Evolutionary conservation across 129 eudicot species (phyloP).

Genomic region (Tanacetum coccineum): DNA sequence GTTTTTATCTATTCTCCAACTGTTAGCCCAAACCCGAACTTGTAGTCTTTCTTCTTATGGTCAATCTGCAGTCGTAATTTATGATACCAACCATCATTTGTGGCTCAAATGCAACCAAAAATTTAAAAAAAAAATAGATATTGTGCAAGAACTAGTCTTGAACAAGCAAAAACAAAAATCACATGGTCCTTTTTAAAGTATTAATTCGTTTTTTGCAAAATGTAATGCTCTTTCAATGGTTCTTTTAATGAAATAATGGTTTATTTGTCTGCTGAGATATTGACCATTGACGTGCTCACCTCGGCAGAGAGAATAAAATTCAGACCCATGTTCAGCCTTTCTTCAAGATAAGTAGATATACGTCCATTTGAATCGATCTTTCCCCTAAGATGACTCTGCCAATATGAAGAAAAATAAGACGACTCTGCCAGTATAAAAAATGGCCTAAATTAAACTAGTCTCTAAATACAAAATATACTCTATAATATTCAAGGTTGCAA

Average conservation of each 20-base stretch:
- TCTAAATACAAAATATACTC: no score
- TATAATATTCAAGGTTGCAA: no score
- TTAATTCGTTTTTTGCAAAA: not conserved
- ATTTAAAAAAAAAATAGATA: no score
- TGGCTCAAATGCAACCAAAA: no score
- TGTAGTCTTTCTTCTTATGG: conserved; percentile 81
- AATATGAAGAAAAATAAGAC: not conserved
- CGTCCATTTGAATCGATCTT: conserved; percentile 88
- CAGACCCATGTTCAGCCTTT: conserved; percentile 74
- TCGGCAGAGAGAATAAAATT: conserved; percentile 84
- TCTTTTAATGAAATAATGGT: not conserved
- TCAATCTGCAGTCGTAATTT: conserved; percentile 50
- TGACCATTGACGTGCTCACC: conserved; percentile 34
- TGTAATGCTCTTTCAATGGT: not conserved
- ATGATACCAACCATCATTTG: no score
- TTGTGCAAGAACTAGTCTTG: no score
- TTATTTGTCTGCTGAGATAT: not conserved
- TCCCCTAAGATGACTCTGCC: conserved; percentile 86
- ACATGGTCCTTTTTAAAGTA: not conserved
- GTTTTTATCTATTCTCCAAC: conserved; percentile 63
- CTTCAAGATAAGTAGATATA: conserved; percentile 73
- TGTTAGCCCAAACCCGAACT: conserved; percentile 77
- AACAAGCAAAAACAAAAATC: not conserved
- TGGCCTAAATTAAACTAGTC: not conserved
- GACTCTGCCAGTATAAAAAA: not conserved